These are phyloP conservation scores for Crithidia bombi DNA, from an alignment of 208 protist species.

Conservation along the genomic window DNA sequence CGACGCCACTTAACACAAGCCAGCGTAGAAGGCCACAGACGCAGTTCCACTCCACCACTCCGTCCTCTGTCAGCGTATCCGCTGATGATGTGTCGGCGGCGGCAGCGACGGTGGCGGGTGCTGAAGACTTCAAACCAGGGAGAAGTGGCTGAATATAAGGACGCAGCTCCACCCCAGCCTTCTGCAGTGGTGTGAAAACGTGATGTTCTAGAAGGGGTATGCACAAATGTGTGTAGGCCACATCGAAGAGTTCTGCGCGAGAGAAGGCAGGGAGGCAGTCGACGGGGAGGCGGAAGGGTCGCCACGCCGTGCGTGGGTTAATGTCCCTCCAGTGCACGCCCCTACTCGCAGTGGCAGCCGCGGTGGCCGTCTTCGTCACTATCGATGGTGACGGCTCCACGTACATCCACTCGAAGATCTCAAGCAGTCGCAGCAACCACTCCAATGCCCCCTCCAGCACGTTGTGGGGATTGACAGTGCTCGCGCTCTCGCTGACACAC, in stretches of 20 bases:
- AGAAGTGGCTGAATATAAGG: neutral
- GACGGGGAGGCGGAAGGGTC: neutral
- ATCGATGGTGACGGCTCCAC: conserved; percentile 5
- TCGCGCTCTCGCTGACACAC: conserved; percentile 29
- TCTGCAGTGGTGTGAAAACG: conserved; percentile 18
- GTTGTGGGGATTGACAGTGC: conserved; percentile 43
- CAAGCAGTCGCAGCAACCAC: conserved; percentile 40
- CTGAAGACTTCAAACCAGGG: neutral
- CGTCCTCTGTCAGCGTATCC: neutral
- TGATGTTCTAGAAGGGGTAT: conserved; percentile 13
- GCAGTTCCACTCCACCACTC: conserved; percentile 15
- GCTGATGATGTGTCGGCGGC: neutral
- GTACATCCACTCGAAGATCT: conserved; percentile 35
- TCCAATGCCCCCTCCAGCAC: conserved; percentile 45
- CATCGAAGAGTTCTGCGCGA: conserved; percentile 28
- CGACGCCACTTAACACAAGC: conserved; percentile 13
- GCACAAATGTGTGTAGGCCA: conserved; percentile 30
- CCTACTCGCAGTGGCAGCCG: neutral
- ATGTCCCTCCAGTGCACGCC: conserved; percentile 22
- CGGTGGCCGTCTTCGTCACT: neutral
- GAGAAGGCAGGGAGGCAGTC: conserved; percentile 29
- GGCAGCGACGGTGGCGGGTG: neutral
- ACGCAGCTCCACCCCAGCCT: conserved; percentile 18
- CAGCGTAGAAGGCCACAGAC: conserved; percentile 12
- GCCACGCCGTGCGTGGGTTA: conserved; percentile 20